Conservation (phyloP, 805 yeast species). For the Groenewaldozyma salmanticensis region DNA sequence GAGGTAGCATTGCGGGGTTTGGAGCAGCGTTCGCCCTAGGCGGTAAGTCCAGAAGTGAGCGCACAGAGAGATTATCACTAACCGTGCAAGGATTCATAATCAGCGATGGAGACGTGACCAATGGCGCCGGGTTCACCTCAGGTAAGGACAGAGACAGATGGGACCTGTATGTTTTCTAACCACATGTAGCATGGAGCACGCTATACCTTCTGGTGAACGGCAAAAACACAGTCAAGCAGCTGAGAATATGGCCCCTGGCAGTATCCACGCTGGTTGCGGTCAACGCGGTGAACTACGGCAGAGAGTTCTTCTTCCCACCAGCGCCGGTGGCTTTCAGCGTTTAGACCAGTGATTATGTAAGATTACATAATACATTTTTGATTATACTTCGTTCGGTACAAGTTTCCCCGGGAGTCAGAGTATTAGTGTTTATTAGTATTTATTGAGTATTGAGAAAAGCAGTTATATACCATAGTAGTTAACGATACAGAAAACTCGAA, state of each 20-base stretch:
- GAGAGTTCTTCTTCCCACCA: slow-evolving; percentile 46
- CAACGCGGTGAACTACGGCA: slow-evolving; percentile 61
- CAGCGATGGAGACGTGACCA: slow-evolving; percentile 61
- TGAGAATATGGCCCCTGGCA: slow-evolving; percentile 47
- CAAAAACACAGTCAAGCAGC: slow-evolving; percentile 29
- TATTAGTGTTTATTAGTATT: no score
- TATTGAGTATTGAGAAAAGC: no score
- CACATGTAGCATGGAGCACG: slow-evolving; percentile 64
- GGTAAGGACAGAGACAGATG: slow-evolving; percentile 11
- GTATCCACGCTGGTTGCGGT: slow-evolving; percentile 49
- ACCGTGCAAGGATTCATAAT: slow-evolving; percentile 46
- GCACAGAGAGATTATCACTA: no score
- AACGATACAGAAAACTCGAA: no score
- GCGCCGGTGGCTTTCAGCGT: slow-evolving; percentile 2
- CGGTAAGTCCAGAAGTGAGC: slow-evolving; percentile 15
- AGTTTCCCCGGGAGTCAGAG: no score
- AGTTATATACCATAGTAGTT: no score
- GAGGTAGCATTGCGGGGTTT: slow-evolving; percentile 17
- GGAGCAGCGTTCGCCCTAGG: slow-evolving; percentile 22
- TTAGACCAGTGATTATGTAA: no score
- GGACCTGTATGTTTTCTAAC: not conserved
- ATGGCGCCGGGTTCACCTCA: slow-evolving; percentile 65
- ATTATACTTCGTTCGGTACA: no score
- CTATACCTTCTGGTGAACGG: slow-evolving; percentile 68
- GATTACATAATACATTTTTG: no score